Evolutionary conservation across 495 filamentous ascomycete genomes (phyloP).

Genomic region (Amorphotheca resinae): DNA sequence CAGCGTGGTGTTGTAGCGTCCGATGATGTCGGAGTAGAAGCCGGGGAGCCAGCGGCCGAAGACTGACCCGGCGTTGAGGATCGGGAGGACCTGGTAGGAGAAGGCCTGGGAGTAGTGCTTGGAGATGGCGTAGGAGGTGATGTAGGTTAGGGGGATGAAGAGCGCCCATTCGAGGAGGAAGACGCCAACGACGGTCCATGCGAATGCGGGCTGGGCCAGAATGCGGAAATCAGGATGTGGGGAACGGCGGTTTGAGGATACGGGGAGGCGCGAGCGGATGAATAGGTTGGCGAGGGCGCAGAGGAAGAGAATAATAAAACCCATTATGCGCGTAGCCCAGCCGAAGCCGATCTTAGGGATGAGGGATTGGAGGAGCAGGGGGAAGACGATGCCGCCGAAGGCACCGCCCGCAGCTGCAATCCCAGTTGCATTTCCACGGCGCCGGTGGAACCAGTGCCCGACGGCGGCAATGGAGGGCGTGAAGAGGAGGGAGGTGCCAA

Average conservation of each 20-base stretch:
- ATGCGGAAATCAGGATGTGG: conserved; percentile 39
- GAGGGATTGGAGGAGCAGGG: conserved; percentile 49
- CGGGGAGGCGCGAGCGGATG: conserved; percentile 34
- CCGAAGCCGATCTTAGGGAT: conserved; percentile 49
- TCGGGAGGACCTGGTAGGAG: conserved; percentile 49
- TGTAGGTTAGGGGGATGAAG: conserved; percentile 60
- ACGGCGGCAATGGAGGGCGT: conserved; percentile 68
- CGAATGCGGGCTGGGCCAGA: conserved; percentile 32
- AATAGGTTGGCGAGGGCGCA: conserved; percentile 40
- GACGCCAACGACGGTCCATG: conserved; percentile 42
- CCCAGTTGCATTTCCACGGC: conserved; percentile 71
- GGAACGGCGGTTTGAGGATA: conserved; percentile 28
- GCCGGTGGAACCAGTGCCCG: conserved; percentile 65
- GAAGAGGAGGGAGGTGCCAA: conserved; percentile 70
- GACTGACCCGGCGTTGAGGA: conserved; percentile 56
- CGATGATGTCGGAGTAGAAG: conserved; percentile 42
- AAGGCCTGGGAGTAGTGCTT: conserved; percentile 36
- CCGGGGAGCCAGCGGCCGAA: conserved; percentile 56
- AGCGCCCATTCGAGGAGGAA: conserved; percentile 62
- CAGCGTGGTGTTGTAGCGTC: conserved; percentile 48
- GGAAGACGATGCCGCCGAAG: conserved; percentile 62
- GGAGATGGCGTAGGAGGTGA: conserved; percentile 45
- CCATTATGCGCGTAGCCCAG: conserved; percentile 62
- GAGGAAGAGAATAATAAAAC: conserved; percentile 44
- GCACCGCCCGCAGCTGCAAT: conserved; percentile 69